Evolutionary conservation across 1,139 yeast genomes (phyloP).

Genomic region (Protomyces arabidopsidicola): DNA sequence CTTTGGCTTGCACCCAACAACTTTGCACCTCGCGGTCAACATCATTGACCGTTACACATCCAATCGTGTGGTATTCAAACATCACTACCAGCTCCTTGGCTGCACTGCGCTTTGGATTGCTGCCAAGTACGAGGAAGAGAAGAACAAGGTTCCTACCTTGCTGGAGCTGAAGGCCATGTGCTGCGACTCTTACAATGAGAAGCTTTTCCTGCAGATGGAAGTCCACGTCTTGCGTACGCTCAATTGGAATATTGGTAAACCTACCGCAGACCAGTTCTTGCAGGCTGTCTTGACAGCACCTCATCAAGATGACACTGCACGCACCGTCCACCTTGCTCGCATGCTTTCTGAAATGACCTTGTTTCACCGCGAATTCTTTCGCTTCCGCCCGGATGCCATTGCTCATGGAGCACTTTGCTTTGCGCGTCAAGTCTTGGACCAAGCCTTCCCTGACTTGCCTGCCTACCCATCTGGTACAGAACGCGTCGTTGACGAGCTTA

Average conservation of each 20-base stretch:
- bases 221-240: constrained; percentile 77
- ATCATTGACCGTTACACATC: constrained; percentile 89
- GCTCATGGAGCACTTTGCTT: constrained; percentile 67
- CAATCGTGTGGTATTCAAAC: constrained; percentile 77
- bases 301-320: constrained; percentile 37
- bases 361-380: constrained; percentile 63
- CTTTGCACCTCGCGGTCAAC: constrained; percentile 72
- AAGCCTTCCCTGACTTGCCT: constrained; percentile 29
- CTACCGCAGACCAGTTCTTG: constrained; percentile 43
- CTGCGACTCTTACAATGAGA: constrained; percentile 79
- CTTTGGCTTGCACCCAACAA: constrained; percentile 68
- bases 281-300: constrained; percentile 37
- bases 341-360: constrained; percentile 73
- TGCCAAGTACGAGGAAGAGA: constrained; percentile 85
- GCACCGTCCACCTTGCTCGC: constrained; percentile 46
- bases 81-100: constrained; percentile 89
- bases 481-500: constrained; percentile 37
- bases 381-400: constrained; percentile 56
- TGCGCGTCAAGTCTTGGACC: constrained; percentile 56
- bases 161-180: constrained; percentile 74
- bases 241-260: constrained; percentile 72
- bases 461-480: constrained; percentile 40
- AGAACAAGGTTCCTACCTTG: constrained; percentile 74
- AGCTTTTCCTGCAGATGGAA: constrained; percentile 95
- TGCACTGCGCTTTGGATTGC: constrained; percentile 95